phyloP scores from a whole-genome alignment of 345 rosid genomes.

The Ceriops tagal region DNA sequence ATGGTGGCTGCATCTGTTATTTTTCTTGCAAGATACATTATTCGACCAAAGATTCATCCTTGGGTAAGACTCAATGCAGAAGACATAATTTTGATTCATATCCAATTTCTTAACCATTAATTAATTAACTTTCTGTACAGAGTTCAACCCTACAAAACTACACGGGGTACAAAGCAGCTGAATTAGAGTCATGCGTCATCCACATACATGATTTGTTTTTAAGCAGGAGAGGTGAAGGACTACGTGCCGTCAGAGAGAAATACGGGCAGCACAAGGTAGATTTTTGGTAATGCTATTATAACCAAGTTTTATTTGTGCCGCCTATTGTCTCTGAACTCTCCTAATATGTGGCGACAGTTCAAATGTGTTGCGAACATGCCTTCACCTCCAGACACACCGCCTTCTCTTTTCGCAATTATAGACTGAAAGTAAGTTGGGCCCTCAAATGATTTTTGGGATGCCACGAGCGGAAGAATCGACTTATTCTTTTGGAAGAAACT shows the following conservation, averaged over 20 bases:
- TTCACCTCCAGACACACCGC: slow-evolving; percentile 57
- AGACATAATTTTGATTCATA: neutral
- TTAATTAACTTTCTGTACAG: slow-evolving; percentile 28
- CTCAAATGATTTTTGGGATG: neutral
- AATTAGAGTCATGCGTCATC: slow-evolving; percentile 52
- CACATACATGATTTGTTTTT: slow-evolving; percentile 53
- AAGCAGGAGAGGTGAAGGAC: slow-evolving; percentile 48
- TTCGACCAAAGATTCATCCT: slow-evolving; percentile 51
- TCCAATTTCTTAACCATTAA: neutral
- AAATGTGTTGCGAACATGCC: slow-evolving; percentile 57
- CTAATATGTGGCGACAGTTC: slow-evolving; percentile 43
- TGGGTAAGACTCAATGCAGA: slow-evolving; percentile 52
- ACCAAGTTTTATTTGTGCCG: neutral
- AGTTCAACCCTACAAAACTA: slow-evolving; percentile 40
- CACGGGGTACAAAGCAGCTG: slow-evolving; percentile 48
- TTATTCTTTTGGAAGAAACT: neutral
- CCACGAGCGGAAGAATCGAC: neutral
- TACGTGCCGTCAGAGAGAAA: slow-evolving; percentile 62
- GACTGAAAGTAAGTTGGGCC: slow-evolving; percentile 5
- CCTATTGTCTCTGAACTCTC: slow-evolving; percentile 6
- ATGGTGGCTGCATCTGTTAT: slow-evolving; percentile 65
- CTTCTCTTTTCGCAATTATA: slow-evolving; percentile 39
- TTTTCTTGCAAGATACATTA: slow-evolving; percentile 59
- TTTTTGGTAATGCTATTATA: neutral
- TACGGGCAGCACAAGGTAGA: slow-evolving; percentile 63